Evolutionary conservation across 352 stramenopile species (phyloP), one percentile per base, ranked within the genome.

Genomic region (Pythium grandisporangium): DNA sequence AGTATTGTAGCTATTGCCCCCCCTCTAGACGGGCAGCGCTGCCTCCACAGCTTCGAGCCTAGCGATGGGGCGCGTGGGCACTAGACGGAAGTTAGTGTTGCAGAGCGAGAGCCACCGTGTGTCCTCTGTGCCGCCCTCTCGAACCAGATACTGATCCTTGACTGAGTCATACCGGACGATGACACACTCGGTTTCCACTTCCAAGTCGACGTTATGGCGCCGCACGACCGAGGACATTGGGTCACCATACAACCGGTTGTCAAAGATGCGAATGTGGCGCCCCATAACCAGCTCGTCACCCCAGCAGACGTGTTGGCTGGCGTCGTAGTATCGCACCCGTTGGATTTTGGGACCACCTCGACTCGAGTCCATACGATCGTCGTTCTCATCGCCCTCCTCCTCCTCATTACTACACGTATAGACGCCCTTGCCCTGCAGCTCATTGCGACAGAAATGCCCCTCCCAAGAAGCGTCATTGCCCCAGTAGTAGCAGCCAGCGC

Each of bases 251-350:
- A 63, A 55, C 5, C 58, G 58, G 30, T 66, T 72, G 10, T 32
- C 37, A 42, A 70, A 71, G n/a, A 86, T 39, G 2, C 60, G 48
- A 29, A 86, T 16, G 1, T 63, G 65, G 24, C 65, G 72, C 17
- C 72, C 69, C 11, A 34, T 43, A 22, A 69, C 59, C 19, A 86
- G 48, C n/a, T 86, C 70, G 21, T 81, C 58, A 12, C 67, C 70
- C 73, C 73, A 86, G 45, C 73, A 86, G 2, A 86, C 58, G 39
- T 86, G 73, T 22, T 71, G 54, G 6, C 73, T 78, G 1, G 55
- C 54, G 37, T 79, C 48, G 41, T 77, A 84, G 56, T 77, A 86
- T 8, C 73, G 73, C 32, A 73, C 51, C 23, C 48, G 52, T 26
- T 67, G 42, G 26, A 59, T 43, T 6, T 32, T 37, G 4, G 32